Evolutionary conservation across 2,329 filamentous ascomycete genomes (phyloP).

Genomic region (Ceratocystis colombiana): DNA sequence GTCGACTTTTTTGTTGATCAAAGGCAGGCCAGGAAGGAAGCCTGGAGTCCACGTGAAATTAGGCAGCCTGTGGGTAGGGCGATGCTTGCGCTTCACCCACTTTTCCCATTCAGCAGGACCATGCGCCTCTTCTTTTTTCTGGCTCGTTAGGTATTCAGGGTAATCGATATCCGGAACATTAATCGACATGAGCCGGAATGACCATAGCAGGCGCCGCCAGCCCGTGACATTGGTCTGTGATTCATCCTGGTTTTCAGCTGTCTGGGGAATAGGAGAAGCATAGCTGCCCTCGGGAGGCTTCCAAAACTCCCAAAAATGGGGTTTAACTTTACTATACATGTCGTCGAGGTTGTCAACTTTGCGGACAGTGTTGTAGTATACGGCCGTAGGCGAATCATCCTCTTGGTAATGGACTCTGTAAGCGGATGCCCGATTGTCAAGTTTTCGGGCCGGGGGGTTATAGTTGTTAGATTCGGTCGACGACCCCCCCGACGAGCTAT

Average conservation of each 20-base stretch:
- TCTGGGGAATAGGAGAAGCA: slow-evolving; percentile 51
- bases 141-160: slow-evolving; percentile 51
- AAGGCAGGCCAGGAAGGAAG: slow-evolving; percentile 70
- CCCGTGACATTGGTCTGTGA: slow-evolving; percentile 36
- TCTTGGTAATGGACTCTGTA: slow-evolving; percentile 19
- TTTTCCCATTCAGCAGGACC: slow-evolving; percentile 56
- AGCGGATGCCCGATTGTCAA: neutral
- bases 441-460: neutral
- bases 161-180: slow-evolving; percentile 47
- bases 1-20: slow-evolving; percentile 83
- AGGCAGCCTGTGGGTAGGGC: slow-evolving; percentile 73
- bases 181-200: slow-evolving; percentile 20
- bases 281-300: slow-evolving; percentile 52
- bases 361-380: slow-evolving; percentile 43
- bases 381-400: slow-evolving; percentile 9
- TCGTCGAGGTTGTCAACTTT: slow-evolving; percentile 41
- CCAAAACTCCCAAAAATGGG: slow-evolving; percentile 55
- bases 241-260: slow-evolving; percentile 36
- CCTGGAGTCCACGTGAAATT: slow-evolving; percentile 42
- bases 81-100: slow-evolving; percentile 70
- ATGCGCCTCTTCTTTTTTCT: slow-evolving; percentile 53
- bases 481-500: neutral
- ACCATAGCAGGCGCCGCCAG: slow-evolving; percentile 34
- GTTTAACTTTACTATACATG: slow-evolving; percentile 39
- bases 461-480: slow-evolving; percentile 20